Percentiles rank a stretch among this genome's conserved stretches.
Conservation (phyloP, 169 alveolate species). For the Cardiosporidium cionae region DNA sequence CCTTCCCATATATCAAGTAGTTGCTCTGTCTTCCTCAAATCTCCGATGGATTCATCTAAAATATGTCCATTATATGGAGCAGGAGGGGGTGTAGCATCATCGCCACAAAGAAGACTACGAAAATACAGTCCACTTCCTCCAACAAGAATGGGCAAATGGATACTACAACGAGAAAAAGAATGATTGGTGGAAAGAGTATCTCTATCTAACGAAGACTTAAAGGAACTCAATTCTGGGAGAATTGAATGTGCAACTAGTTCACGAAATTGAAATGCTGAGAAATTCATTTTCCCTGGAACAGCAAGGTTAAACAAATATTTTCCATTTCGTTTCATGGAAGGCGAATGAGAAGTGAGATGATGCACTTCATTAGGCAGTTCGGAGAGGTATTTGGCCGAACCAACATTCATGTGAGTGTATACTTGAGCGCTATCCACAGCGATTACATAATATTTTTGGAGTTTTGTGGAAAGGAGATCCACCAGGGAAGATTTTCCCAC, state of each 20-base stretch:
- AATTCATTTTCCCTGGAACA: background rate
- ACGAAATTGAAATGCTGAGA: background rate
- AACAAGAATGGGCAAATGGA: background rate
- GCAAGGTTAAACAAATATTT: no score
- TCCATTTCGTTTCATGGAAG: no score
- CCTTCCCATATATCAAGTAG: no score
- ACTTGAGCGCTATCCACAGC: background rate
- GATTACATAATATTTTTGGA: background rate
- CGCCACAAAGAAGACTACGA: background rate
- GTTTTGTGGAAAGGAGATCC: background rate
- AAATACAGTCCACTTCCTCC: background rate
- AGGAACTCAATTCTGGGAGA: background rate
- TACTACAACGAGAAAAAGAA: no score
- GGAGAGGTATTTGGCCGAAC: background rate
- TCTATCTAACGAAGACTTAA: background rate
- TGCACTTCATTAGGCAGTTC: background rate
- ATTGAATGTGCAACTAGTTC: background rate
- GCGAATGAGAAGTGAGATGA: background rate
- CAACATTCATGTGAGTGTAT: background rate
- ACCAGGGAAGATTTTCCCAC: background rate
- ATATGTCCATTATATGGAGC: background rate
- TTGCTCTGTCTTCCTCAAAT: background rate
- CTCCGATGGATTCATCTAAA: background rate
- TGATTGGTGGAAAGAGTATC: no score
- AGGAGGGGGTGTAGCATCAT: no score